Evolutionary conservation across 306 rosid genomes (phyloP), one percentile per base, ranked within the genome.

Genomic region (Canavalia ensiformis): DNA sequence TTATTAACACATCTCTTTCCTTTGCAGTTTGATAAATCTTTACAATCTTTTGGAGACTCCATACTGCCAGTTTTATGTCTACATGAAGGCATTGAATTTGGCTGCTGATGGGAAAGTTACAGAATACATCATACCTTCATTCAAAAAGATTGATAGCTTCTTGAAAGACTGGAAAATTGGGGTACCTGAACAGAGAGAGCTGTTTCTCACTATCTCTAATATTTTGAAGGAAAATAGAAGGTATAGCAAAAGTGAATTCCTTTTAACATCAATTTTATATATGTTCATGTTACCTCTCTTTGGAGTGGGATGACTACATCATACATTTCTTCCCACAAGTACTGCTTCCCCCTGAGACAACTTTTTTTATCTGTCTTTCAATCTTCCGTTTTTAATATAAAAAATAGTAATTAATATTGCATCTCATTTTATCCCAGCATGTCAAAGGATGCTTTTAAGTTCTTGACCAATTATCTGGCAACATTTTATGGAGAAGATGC

Each of bases 151-250:
- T 6, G 99, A 96, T 39, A 89, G 89, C 87, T 93, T 92, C 81
- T 87, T 93, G 92, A 93, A 91, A 85, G 98, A 96, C 82, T 93
- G 97, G 99, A 88, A 89, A 87, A 75, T 96, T 81, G 98, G 94
- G 78, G 63, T 85, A 55, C 81, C 77, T 25, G 98, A 96, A 57
- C 90, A 90, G 82, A 90, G 97, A 65, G 89, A 85, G 39, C 90
- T 96, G 71, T 92, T 89, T 83, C 97, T 93, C 18, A 34, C 91
- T 49, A 76, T 93, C 68, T 85, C 98, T 56, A 89, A 90, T 89
- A 90, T 96, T 85, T 86, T 96, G 84, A 92, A 85, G 79, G 98
- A 93, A 83, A 87, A 90, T 81, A 93, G 88, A 90, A 93, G 94
- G 99, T 96, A 88, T 42, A 41, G 63, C 51, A 42, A 57, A 46